Evolutionary conservation across 2,329 filamentous ascomycete genomes (phyloP), one percentile per base, ranked within the genome.

Genomic region (Fusarium protoensiforme): DNA sequence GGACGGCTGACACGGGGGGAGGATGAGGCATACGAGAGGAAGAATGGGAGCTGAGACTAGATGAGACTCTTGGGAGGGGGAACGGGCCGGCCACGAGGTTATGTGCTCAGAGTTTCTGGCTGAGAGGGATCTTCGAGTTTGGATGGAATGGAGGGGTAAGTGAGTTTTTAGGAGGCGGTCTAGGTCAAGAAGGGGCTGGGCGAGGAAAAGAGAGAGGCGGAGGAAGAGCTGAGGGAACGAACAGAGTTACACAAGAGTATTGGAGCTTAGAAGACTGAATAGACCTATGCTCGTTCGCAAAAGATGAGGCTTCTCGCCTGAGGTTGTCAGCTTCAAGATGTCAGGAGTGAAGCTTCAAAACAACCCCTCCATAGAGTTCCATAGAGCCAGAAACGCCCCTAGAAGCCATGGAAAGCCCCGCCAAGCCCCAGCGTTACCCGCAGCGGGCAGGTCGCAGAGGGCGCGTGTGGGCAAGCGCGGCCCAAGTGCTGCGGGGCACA

Each of bases 11-110:
- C 33, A 72, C 67, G 13, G 70, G 72, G 14, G 75, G 76, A 48
- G 74, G 73, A 53, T 75, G 73, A 72, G 78, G 76, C 67, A 77
- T 78, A 57, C 66, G 64, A 72, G 35, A n/a, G 22, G 33, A 41
- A 48, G 43, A 48, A 35, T 53, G 36, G 9, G 22, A 36, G 9
- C 54, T 22, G 22, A 29, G 24, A 39, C 27, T 56, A 20, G 20
- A 36, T 35, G 20, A 59, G 56, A 61, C 35, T 46, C 22, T 58
- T 31, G 27, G 27, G 51, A n/a, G n/a, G n/a, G 7, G 54, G 41
- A 35, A 54, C 27, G 48, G 46, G 24, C 20, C n/a, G 43, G 31
- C 16, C 18, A 58, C 51, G 41, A 43, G 41, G 35, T 39, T 35
- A 53, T 64, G 56, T 22, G 29, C n/a, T 33, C 18, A 56, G 31